These are phyloP conservation scores for Wickerhamomyces ciferrii DNA, from an alignment of 805 yeast species.

Conservation along the genomic window DNA sequence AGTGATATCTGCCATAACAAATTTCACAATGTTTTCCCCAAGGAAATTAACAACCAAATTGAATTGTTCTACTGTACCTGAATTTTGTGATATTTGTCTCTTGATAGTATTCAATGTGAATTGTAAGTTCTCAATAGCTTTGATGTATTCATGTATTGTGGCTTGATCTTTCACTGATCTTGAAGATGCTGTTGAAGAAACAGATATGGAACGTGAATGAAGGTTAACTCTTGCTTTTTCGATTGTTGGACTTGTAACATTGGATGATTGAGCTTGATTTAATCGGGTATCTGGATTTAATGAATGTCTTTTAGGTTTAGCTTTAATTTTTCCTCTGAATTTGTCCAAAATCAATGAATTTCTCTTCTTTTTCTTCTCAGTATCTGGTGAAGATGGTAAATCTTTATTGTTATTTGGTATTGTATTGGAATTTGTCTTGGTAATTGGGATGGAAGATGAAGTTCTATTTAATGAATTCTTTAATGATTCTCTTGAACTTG, in stretches of 20 bases:
- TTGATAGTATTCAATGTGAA: conserved; percentile 3
- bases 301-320: neutral
- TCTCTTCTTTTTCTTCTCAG: neutral
- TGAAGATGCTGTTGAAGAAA: conserved; percentile 4
- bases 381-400: neutral
- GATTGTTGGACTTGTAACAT: conserved; percentile 21
- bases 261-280: neutral
- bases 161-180: conserved; percentile 10
- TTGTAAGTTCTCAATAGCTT: conserved; percentile 3
- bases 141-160: conserved; percentile 6
- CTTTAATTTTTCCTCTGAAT: conserved; percentile 2
- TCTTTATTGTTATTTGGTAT: neutral
- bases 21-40: conserved; percentile 7
- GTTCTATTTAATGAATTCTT: neutral
- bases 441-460: neutral
- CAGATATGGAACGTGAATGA: neutral
- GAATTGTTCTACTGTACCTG: conserved; percentile 1
- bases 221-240: neutral
- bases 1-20: conserved; percentile 5
- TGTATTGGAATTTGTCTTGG: neutral
- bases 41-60: conserved; percentile 5
- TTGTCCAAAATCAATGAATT: conserved; percentile 4
- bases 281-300: neutral
- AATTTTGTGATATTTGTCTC: neutral
- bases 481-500: neutral